These are phyloP conservation scores for Penicillium concentricum DNA, from an alignment of 2,329 filamentous ascomycete species.

Conservation along the genomic window DNA sequence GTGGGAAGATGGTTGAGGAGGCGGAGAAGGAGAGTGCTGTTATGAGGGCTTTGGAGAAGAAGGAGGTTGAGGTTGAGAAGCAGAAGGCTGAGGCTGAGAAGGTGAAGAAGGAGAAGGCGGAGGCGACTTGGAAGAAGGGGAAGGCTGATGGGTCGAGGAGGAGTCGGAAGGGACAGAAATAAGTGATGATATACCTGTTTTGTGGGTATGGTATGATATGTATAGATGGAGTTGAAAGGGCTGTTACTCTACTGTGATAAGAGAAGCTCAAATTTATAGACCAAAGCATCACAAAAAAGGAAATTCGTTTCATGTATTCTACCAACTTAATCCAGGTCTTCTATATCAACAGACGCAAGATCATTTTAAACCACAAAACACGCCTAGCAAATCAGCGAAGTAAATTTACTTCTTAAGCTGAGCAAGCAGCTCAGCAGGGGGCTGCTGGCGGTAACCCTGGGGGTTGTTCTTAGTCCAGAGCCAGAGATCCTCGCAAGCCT, in stretches of 20 bases:
- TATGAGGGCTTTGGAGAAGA: constrained; percentile 59
- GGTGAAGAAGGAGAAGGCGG: constrained; percentile 50
- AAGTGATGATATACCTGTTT: constrained; percentile 14
- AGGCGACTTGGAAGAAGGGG: constrained; percentile 26
- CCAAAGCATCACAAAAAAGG: constrained; percentile 26
- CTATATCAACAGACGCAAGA: constrained; percentile 16
- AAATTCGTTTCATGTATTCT: constrained; percentile 39
- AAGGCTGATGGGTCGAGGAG: constrained; percentile 40
- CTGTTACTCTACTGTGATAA: background rate
- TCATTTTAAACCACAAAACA: background rate
- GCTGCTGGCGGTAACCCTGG: constrained; percentile 86
- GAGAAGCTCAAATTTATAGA: background rate
- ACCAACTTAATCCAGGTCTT: constrained; percentile 12
- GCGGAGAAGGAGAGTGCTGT: constrained; percentile 77
- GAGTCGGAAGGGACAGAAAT: constrained; percentile 35
- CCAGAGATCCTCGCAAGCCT: constrained; percentile 93
- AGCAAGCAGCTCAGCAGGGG: constrained; percentile 78
- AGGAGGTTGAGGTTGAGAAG: constrained; percentile 38
- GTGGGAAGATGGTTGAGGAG: constrained; percentile 77
- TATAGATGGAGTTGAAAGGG: background rate
- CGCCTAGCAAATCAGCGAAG: constrained; percentile 1
- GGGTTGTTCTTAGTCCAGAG: constrained; percentile 97
- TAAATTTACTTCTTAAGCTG: constrained; percentile 38
- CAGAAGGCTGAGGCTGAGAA: constrained; percentile 69
- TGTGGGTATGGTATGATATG: background rate